Evolutionary conservation across 495 filamentous ascomycete genomes (phyloP), one percentile per base, ranked within the genome.

Genomic region (Paragyromitra xinjiangensis): DNA sequence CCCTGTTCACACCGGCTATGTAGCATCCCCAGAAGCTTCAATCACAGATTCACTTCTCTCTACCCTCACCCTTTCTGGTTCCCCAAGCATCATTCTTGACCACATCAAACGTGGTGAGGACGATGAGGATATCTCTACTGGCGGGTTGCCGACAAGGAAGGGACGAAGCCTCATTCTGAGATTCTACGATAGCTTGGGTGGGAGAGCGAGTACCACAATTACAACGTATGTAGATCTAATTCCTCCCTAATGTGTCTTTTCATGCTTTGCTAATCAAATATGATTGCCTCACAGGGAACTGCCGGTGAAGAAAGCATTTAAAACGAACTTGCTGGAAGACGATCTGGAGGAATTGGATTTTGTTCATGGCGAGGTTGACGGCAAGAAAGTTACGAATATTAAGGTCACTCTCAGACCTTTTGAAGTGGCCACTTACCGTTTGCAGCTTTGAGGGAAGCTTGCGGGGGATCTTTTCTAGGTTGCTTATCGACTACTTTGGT

Each of bases 171-270:
- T 98, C 26, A 89, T 99, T 64, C 39, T 97, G 51, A 88, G 95
- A 1, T 85, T 97, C 11, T 99, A 96, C 81, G 95, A 99, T 82
- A 92, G 92, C 75, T 86, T 99, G n/a, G 95, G 95, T 48, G 95
- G 95, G 3, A 89, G 88, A 80, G 88, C 89, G 56, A 88, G 89
- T 55, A 94, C 90, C 0, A 87, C 84, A 3, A 87, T 97, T 69
- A 83, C 85, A 50, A 92, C 91, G 77, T 79, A 62, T 59, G 77
- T 39, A 34, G 40, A 48, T 11, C 7, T 6, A 3, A 8, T 24
- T 22, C 16, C 2, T 48, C 14, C 8, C 11, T 26, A 16, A n/a
- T 50, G 39, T n/a, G 1, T 45, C 37, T 45, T 9, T 16, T 44
- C 24, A 6, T 26, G 8, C 14, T 14, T 42, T 58, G 48, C 77